phyloP scores from a whole-genome alignment of 2,329 filamentous ascomycete species.

The Cladosporium sp. region DNA sequence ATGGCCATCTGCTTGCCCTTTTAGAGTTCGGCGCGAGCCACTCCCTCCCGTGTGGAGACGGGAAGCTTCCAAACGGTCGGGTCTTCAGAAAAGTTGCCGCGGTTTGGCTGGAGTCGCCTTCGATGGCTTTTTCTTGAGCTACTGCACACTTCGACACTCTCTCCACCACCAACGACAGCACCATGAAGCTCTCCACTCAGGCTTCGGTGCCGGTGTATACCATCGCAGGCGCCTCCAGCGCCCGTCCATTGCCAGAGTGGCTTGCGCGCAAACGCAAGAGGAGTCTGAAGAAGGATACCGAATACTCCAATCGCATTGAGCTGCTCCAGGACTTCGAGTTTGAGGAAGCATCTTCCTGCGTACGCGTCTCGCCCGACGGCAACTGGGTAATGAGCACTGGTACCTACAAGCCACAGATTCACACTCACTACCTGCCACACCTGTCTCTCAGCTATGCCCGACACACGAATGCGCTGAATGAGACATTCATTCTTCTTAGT shows the following conservation, averaged over 20 bases:
- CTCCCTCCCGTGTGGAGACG: not conserved
- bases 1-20: no score
- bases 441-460: conserved; percentile 89
- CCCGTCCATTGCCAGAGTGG: conserved; percentile 90
- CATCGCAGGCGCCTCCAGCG: conserved; percentile 83
- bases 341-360: conserved; percentile 87
- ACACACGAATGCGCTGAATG: conserved; percentile 87
- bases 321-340: conserved; percentile 97
- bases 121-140: conserved; percentile 4
- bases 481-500: conserved; percentile 83
- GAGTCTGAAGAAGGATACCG: conserved; percentile 85
- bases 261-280: conserved; percentile 83
- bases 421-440: conserved; percentile 91
- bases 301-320: conserved; percentile 91
- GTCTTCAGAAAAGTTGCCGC: conserved; percentile 12
- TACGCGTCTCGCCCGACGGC: conserved; percentile 88
- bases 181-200: conserved; percentile 78
- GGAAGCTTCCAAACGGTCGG: not conserved
- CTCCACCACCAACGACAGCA: not conserved
- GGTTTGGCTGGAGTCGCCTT: not conserved
- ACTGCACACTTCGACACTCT: not conserved
- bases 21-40: not conserved
- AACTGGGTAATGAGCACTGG: conserved; percentile 97
- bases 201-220: conserved; percentile 89
- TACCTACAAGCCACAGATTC: conserved; percentile 72